Base-by-base conservation (phyloP, 164 flowering plant genomes). In the Annona cherimola region DNA sequence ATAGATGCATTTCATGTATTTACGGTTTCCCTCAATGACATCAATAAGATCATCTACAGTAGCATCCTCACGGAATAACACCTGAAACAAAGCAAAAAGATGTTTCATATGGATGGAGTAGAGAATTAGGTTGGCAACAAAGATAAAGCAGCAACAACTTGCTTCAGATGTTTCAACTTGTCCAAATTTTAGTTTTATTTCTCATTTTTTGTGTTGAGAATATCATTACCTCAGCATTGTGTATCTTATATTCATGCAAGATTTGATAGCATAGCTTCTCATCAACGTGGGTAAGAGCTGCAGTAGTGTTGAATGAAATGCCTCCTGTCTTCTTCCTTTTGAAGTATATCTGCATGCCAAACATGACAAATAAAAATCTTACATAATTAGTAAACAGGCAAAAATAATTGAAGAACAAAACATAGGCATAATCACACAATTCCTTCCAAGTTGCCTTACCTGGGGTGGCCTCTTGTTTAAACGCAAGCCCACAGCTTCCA, bases 11-110 rank as follows among this genome's bases (percentile, higher is more conserved):
- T 92, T 93, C 87, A 96, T 93, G 82, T 96, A 96, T 80, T 92
- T 93, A 20, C 99, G 97, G 70, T 96, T 96, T 54, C 99, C 98
- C 81, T 96, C 98, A 71, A 96, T 92, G 69, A 96, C 98, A 90
- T 96, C 99, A 42, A 96, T 96, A 67, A 96, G 84, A 86, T 96
- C 99, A 83, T 93, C 99, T 73, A 96, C 99, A 5, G 99, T 92
- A 57, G 99, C 96, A 90, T 96, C 96, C 83, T 96, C 99, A 55
- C 98, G 96, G 78, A 96, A 96, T 67, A 96, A 82, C 18, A 96
- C 68, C 99, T 96, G 69, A 26, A 79, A 69, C 42, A 54, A 59
- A 76, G 59, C 67, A 43, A 64, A 40, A 14, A 44, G 12, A 44
- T 61, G 5, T n/a, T 1, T 20, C 14, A 61, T 20, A 18, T 35